Evolutionary conservation across 2,329 filamentous ascomycete species (phyloP).

Genomic region (Rutstroemia sp.): DNA sequence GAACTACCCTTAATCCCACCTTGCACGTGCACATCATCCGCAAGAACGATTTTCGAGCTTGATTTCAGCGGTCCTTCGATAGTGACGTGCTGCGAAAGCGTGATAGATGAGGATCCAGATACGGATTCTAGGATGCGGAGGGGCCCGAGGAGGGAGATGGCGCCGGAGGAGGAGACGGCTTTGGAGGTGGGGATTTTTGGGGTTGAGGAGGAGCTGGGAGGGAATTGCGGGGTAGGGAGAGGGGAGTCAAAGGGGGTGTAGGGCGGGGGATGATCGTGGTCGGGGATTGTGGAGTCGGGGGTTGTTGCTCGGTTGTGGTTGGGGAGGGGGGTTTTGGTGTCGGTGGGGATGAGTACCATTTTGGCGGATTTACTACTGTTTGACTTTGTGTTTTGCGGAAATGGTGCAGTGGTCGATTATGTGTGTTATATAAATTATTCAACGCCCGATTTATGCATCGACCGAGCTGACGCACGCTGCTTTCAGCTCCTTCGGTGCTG

Average conservation of each 20-base stretch:
- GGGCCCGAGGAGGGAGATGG: constrained; percentile 15
- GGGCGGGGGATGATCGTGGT: background rate
- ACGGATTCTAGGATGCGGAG: constrained; percentile 17
- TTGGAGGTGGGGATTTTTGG: constrained; percentile 13
- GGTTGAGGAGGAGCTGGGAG: background rate
- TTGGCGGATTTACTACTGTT: background rate
- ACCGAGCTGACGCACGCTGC: background rate
- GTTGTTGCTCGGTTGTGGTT: background rate
- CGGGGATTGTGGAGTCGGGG: background rate
- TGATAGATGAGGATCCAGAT: constrained; percentile 8
- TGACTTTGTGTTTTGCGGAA: background rate
- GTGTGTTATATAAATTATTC: background rate
- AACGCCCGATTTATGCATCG: background rate
- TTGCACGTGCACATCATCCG: constrained; percentile 14
- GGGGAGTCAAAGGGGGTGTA: constrained; percentile 1
- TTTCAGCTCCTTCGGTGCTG: background rate
- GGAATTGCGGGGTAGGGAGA: background rate
- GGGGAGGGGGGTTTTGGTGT: background rate
- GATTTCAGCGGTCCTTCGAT: constrained; percentile 10
- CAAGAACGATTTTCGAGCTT: constrained; percentile 12
- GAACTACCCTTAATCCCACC: constrained; percentile 14
- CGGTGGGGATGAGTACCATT: constrained; percentile 15
- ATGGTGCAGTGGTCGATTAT: background rate
- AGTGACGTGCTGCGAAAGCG: constrained; percentile 2
- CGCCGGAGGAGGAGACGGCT: constrained; percentile 8